Evolutionary conservation across 1,284 basidiomycete species (phyloP).

Genomic region (Irpex lacteus): DNA sequence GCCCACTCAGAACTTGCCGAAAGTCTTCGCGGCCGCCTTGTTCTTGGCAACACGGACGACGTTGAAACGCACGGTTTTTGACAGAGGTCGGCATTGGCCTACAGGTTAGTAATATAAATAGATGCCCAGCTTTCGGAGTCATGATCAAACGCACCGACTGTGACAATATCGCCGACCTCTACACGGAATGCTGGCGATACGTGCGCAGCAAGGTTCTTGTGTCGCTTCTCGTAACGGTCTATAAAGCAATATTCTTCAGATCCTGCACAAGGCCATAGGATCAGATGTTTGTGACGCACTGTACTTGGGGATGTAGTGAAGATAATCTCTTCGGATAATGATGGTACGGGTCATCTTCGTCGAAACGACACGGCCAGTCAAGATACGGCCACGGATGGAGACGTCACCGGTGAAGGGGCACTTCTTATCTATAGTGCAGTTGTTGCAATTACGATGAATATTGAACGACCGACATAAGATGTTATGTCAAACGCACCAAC

Average conservation of each 20-base stretch:
- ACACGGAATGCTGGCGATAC: constrained; percentile 99
- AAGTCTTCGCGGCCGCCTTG: constrained; percentile 86
- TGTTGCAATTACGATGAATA: constrained; percentile 3
- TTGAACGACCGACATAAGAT: neutral
- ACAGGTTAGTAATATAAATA: neutral
- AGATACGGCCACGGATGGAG: constrained; percentile 98
- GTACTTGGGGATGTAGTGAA: constrained; percentile 99
- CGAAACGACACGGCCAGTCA: constrained; percentile 96
- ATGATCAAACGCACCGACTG: constrained; percentile 72
- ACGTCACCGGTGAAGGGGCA: constrained; percentile 96
- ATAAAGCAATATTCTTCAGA: constrained; percentile 17
- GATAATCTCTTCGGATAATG: constrained; percentile 97
- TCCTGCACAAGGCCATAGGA: constrained; percentile 1
- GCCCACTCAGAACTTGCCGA: constrained; percentile 84
- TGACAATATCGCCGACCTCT: constrained; percentile 89
- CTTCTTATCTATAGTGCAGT: constrained; percentile 83
- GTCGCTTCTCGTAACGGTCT: constrained; percentile 96
- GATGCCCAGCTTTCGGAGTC: constrained; percentile 3
- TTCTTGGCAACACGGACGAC: constrained; percentile 89
- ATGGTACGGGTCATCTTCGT: constrained; percentile 99
- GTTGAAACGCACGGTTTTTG: constrained; percentile 99
- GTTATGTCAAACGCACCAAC: constrained; percentile 66
- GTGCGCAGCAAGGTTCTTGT: constrained; percentile 98
- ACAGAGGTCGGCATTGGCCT: constrained; percentile 98
- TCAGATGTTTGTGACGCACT: constrained; percentile 46